Conservation (phyloP, 768 basidiomycete species). For the Crepidotus variabilis region DNA sequence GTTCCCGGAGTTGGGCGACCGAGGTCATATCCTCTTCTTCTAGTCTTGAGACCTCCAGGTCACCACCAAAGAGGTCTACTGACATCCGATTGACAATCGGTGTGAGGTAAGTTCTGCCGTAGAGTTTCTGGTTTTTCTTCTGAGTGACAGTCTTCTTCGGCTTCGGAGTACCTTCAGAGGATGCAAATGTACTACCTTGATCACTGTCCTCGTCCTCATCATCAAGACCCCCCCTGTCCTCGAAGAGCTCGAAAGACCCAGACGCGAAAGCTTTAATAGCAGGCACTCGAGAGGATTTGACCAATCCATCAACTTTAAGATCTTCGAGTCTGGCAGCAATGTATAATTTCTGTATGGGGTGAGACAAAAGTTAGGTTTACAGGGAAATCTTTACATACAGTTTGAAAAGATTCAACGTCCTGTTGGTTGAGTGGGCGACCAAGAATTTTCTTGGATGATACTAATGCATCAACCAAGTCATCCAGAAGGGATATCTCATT, state of each 20-base stretch:
- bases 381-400: slow-evolving; percentile 32
- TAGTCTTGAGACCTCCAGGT: slow-evolving; percentile 30
- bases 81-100: slow-evolving; percentile 44
- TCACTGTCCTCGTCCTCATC: slow-evolving; percentile 1
- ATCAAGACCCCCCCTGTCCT: not conserved
- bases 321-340: not conserved
- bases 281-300: slow-evolving; percentile 28
- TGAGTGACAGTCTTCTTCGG: no score
- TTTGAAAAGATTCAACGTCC: slow-evolving; percentile 42
- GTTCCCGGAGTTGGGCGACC: not conserved
- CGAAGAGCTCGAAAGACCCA: slow-evolving; percentile 7
- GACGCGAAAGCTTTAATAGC: slow-evolving; percentile 25
- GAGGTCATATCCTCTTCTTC: slow-evolving; percentile 21
- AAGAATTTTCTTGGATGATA: slow-evolving; percentile 30
- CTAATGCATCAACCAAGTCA: slow-evolving; percentile 24
- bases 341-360: not conserved
- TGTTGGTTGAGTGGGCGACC: slow-evolving; percentile 37
- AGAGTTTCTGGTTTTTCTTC: slow-evolving; percentile 18
- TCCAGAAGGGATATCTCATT: slow-evolving; percentile 25
- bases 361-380: not conserved
- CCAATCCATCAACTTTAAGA: not conserved
- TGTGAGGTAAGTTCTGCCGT: slow-evolving; percentile 36
- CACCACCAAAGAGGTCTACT: slow-evolving; percentile 41
- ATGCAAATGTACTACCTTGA: no score
- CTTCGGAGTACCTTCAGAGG: no score